phyloP scores from a whole-genome alignment of 73 alveolate genomes.

The Paramecium biaurelia region DNA sequence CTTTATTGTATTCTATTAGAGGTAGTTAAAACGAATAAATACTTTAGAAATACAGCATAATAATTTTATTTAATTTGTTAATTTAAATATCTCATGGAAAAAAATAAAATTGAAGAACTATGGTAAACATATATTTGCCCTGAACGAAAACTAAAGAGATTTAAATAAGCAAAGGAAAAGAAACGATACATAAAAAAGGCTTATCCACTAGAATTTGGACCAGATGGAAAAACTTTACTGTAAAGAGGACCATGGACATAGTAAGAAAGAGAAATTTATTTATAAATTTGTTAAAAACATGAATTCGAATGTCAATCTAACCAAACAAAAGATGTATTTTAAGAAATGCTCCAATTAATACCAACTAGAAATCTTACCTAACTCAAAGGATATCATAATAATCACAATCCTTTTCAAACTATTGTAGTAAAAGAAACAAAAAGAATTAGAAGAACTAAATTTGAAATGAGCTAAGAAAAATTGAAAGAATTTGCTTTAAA shows the following conservation, averaged over 20 bases:
- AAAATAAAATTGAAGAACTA: not conserved
- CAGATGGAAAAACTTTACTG: not conserved
- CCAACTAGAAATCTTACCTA: not conserved
- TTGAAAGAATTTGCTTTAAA: not conserved
- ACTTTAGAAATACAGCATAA: not conserved
- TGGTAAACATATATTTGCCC: not conserved
- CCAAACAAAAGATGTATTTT: not conserved
- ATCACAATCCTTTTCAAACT: not conserved
- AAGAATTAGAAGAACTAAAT: not conserved
- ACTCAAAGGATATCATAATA: not conserved
- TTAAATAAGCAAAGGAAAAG: not conserved
- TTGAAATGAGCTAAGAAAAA: not conserved
- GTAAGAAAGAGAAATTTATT: not conserved
- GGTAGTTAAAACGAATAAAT: too few relatives aligned
- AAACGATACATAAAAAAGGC: not conserved
- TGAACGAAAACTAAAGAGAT: not conserved
- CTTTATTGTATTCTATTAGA: not conserved
- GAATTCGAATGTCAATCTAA: not conserved
- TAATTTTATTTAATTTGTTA: not conserved
- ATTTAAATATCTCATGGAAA: not conserved
- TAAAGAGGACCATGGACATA: constrained; percentile 7
- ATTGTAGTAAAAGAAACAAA: not conserved
- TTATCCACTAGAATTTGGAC: not conserved
- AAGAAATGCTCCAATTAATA: not conserved
- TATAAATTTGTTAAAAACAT: not conserved